Percentiles rank a stretch among this genome's conserved stretches.
These are phyloP conservation scores for Stagonosporopsis tanaceti DNA, from an alignment of 2,329 filamentous ascomycete genomes.

Conservation along the genomic window DNA sequence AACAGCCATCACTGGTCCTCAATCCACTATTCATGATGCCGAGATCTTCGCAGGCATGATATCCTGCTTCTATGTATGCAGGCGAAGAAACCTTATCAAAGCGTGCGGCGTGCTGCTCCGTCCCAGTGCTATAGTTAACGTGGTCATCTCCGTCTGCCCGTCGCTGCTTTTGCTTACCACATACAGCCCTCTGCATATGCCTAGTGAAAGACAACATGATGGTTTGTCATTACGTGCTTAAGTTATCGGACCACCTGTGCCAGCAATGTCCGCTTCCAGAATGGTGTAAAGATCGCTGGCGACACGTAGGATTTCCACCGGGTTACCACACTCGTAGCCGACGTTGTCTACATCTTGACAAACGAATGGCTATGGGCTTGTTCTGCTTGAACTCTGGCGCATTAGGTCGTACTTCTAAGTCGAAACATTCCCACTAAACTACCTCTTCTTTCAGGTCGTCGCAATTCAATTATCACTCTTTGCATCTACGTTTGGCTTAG, in stretches of 20 bases:
- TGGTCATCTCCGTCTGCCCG: not conserved
- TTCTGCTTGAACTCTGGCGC: not conserved
- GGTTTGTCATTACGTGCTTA: not conserved
- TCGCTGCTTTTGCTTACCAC: not conserved
- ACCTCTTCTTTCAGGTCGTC: not conserved
- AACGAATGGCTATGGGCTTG: not conserved
- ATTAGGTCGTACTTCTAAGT: not conserved
- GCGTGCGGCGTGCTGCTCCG: conserved; percentile 7
- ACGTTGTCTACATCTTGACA: not conserved
- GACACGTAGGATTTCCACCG: not conserved
- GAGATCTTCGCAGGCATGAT: conserved; percentile 1
- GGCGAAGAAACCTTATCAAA: conserved; percentile 2
- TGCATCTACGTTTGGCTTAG: not conserved
- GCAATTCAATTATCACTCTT: not conserved
- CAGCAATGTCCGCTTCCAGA: not conserved
- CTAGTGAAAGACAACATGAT: not conserved
- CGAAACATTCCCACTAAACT: no score
- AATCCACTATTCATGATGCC: conserved; percentile 1
- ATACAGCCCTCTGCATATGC: not conserved
- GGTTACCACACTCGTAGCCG: not conserved
- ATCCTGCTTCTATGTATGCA: not conserved
- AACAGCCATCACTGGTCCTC: not conserved
- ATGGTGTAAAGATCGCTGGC: conserved; percentile 3
- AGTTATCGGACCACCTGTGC: not conserved
- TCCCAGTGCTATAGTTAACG: not conserved